Percentiles rank a stretch among this genome's conserved stretches.
Conservation (phyloP, 2,329 filamentous ascomycete species). For the Talaromyces amestolkiae region DNA sequence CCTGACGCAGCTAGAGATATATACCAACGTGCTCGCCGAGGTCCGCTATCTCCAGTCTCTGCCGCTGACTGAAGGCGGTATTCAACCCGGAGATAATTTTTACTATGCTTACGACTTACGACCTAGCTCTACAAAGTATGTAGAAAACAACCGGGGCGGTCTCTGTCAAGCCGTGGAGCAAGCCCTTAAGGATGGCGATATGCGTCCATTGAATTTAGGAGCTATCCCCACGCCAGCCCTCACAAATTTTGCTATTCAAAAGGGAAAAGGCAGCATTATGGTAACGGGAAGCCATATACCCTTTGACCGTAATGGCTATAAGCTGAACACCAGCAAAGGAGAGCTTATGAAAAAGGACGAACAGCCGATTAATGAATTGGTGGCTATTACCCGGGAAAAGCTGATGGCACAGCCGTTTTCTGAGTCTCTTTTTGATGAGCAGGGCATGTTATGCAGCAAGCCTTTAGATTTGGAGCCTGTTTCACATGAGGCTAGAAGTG, state of each 20-base stretch:
- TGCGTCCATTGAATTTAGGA: slow-evolving; percentile 32
- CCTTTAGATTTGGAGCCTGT: slow-evolving; percentile 21
- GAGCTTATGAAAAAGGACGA: slow-evolving; percentile 36
- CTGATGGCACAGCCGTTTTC: slow-evolving; percentile 28
- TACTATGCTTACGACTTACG: slow-evolving; percentile 35
- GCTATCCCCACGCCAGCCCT: slow-evolving; percentile 35
- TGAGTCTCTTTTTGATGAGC: slow-evolving; percentile 30
- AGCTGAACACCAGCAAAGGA: slow-evolving; percentile 34
- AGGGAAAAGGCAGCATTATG: slow-evolving; percentile 36
- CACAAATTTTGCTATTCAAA: slow-evolving; percentile 29
- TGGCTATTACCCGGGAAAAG: slow-evolving; percentile 27
- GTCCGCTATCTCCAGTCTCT: slow-evolving; percentile 33
- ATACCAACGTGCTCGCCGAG: slow-evolving; percentile 35
- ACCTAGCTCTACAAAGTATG: slow-evolving; percentile 32
- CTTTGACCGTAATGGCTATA: slow-evolving; percentile 37
- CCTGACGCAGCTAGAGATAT: slow-evolving; percentile 36
- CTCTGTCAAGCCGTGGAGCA: slow-evolving; percentile 32
- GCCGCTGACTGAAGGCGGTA: slow-evolving; percentile 28
- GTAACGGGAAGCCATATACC: slow-evolving; percentile 38
- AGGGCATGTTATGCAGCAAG: slow-evolving; percentile 28
- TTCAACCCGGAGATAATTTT: slow-evolving; percentile 32
- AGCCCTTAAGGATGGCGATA: slow-evolving; percentile 30
- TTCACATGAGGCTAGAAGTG: slow-evolving; percentile 24
- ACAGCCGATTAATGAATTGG: slow-evolving; percentile 31
- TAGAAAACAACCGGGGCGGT: slow-evolving; percentile 31